These are phyloP conservation scores for Dillenia suffruticosa DNA, from an alignment of 164 flowering plant species.

Conservation along the genomic window DNA sequence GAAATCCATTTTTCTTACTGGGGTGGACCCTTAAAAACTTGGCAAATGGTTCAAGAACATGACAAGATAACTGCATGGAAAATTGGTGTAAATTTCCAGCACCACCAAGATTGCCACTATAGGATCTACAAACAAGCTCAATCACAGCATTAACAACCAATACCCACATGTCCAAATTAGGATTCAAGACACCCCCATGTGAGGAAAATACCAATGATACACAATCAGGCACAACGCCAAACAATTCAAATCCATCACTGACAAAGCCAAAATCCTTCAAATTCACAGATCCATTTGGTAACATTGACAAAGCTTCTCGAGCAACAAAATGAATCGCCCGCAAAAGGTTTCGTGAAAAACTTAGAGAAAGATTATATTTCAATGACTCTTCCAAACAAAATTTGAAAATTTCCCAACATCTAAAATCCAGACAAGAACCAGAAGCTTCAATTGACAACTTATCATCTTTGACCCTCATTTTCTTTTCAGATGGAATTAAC, in stretches of 20 bases:
- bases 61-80: slow-evolving; percentile 34
- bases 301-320: slow-evolving; percentile 24
- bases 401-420: slow-evolving; percentile 74
- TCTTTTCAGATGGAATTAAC: slow-evolving; percentile 47
- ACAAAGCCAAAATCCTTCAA: slow-evolving; percentile 11
- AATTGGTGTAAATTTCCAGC: slow-evolving; percentile 13
- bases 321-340: slow-evolving; percentile 37
- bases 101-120: slow-evolving; percentile 12
- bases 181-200: slow-evolving; percentile 50
- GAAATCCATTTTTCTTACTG: slow-evolving; percentile 62
- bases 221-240: slow-evolving; percentile 40
- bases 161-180: slow-evolving; percentile 64
- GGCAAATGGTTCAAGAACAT: slow-evolving; percentile 65
- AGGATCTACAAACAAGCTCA: slow-evolving; percentile 32
- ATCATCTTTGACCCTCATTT: slow-evolving; percentile 18
- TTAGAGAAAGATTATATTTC: slow-evolving; percentile 30
- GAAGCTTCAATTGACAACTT: slow-evolving; percentile 10
- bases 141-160: slow-evolving; percentile 35
- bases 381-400: slow-evolving; percentile 64
- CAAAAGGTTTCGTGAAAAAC: slow-evolving; percentile 45
- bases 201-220: slow-evolving; percentile 45
- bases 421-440: slow-evolving; percentile 50
- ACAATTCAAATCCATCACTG: slow-evolving; percentile 29
- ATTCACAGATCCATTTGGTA: slow-evolving; percentile 10
- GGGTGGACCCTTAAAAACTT: slow-evolving; percentile 70